phyloP scores from a whole-genome alignment of 139 green algal species.

The Trebouxia sp. region DNA sequence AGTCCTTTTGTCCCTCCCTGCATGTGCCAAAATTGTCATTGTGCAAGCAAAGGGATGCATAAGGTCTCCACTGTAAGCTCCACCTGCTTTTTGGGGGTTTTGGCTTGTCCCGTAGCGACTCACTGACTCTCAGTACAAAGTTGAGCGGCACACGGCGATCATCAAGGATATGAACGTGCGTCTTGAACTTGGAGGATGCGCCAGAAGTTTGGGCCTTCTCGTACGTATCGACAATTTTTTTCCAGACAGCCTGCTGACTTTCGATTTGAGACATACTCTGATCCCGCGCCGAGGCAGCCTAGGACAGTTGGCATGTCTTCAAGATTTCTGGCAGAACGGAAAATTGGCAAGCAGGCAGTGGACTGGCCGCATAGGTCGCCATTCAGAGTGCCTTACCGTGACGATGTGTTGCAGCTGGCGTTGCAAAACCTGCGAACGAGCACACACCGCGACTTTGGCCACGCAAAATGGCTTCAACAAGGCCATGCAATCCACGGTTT shows the following conservation, averaged over 20 bases:
- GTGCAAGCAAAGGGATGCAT: not conserved
- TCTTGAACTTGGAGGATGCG: constrained; percentile 39
- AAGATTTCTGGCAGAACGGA: too few species aligned
- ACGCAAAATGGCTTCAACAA: too few species aligned
- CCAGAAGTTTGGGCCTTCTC: constrained; percentile 26
- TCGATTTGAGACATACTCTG: not conserved
- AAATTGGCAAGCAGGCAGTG: too few species aligned
- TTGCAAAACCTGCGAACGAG: too few species aligned
- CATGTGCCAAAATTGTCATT: not conserved
- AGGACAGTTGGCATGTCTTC: too few species aligned
- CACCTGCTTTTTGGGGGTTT: constrained; percentile 42
- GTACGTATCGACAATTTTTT: constrained; percentile 13
- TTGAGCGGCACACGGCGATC: constrained; percentile 31
- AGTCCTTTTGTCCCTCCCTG: constrained; percentile 34
- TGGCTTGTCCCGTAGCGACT: constrained; percentile 69
- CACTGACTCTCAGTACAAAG: constrained; percentile 69
- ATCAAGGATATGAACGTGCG: constrained; percentile 16
- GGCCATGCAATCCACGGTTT: too few species aligned
- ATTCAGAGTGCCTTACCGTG: too few species aligned
- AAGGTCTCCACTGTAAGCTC: not conserved
- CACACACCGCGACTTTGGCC: too few species aligned
- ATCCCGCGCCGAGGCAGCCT: not conserved
- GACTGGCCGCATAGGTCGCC: too few species aligned
- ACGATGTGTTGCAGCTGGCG: too few species aligned
- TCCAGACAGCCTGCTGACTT: constrained; percentile 8